phyloP scores from a whole-genome alignment of 192 early-diverging fungal genomes.

The Entomortierella chlamydospora region DNA sequence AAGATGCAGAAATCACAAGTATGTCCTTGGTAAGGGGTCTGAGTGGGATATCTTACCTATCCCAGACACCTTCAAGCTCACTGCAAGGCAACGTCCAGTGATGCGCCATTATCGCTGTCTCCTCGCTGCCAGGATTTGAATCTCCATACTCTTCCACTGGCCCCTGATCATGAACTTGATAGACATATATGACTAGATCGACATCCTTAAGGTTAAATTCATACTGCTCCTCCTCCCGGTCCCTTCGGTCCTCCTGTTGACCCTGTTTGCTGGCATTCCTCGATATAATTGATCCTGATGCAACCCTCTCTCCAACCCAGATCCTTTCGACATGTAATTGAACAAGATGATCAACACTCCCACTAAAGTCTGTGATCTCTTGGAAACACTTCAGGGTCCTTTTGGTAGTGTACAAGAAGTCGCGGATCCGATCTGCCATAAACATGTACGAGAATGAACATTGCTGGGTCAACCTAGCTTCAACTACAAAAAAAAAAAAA shows the following conservation, averaged over 20 bases:
- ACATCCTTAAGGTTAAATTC: neutral
- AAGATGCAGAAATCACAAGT: no score
- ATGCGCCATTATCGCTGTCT: constrained; percentile 59
- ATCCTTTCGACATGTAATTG: constrained; percentile 23
- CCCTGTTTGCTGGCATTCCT: neutral
- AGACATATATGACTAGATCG: constrained; percentile 52
- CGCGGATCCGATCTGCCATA: constrained; percentile 11
- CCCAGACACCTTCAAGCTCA: constrained; percentile 63
- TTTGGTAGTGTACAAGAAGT: constrained; percentile 1
- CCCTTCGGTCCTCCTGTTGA: neutral
- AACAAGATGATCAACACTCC: constrained; percentile 4
- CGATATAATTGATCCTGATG: constrained; percentile 3
- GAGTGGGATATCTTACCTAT: constrained; percentile 43
- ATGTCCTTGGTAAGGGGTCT: neutral
- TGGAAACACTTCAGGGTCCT: constrained; percentile 14
- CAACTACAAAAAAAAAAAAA: constrained; percentile 11
- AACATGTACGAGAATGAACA: constrained; percentile 5
- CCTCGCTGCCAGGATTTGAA: constrained; percentile 31
- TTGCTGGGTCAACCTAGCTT: constrained; percentile 19
- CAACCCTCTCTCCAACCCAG: constrained; percentile 30
- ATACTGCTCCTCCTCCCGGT: neutral
- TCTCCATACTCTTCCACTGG: constrained; percentile 59
- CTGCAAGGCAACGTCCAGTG: constrained; percentile 62
- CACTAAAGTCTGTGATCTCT: neutral
- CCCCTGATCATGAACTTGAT: constrained; percentile 59